A percentile compares a stretch with the other conserved stretches of the same genome.
These are phyloP conservation scores for Pistacia integerrima DNA, from an alignment of 345 rosid genomes.

Conservation along the genomic window DNA sequence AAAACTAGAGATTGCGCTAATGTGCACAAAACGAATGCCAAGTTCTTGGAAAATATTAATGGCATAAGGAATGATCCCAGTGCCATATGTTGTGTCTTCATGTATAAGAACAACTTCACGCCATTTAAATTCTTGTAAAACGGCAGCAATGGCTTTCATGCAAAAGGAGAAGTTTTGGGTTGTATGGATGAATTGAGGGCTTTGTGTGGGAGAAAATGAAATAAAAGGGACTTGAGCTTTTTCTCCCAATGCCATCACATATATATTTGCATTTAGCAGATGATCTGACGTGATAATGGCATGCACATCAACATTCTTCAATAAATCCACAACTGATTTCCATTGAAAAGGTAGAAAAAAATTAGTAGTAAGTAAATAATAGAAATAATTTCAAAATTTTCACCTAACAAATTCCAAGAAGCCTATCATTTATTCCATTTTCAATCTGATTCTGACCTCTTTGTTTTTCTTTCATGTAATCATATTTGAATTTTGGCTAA, in stretches of 20 bases:
- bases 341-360: no score
- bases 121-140: conserved; percentile 39
- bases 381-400: no score
- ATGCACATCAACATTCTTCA: conserved; percentile 36
- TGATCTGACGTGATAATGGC: conserved; percentile 40
- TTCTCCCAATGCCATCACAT: conserved; percentile 29
- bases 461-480: no score
- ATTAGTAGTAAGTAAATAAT: no score
- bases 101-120: conserved; percentile 35
- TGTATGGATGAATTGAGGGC: neutral
- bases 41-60: conserved; percentile 28
- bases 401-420: no score
- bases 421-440: no score
- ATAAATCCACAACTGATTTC: conserved; percentile 38
- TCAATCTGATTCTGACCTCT: no score
- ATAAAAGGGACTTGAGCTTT: conserved; percentile 42
- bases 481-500: no score
- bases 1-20: conserved; percentile 22
- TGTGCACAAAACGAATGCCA: conserved; percentile 22
- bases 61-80: conserved; percentile 32
- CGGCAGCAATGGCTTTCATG: conserved; percentile 28
- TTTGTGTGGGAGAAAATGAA: conserved; percentile 18
- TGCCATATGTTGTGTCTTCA: conserved; percentile 40
- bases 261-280: conserved; percentile 30
- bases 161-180: no score